Conservation (phyloP, 202 grass and related monocot species). For the Bolboschoenoplectus hybrid region DNA sequence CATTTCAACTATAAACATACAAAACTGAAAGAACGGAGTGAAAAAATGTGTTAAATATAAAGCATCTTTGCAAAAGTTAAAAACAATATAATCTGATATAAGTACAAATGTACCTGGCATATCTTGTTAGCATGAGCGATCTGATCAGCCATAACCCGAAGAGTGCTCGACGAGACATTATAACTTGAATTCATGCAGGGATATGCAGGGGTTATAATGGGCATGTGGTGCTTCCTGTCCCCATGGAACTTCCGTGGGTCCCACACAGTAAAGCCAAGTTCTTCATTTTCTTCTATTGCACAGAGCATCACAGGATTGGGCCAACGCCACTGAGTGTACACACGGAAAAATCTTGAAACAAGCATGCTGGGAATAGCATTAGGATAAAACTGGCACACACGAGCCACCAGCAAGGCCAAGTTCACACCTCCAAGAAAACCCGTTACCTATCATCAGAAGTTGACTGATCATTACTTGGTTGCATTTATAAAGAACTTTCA, state of each 20-base stretch:
- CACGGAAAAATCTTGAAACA: slow-evolving; percentile 85
- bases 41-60: slow-evolving; percentile 24
- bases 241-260: slow-evolving; percentile 91
- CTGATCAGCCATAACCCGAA: slow-evolving; percentile 91
- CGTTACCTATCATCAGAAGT: slow-evolving; percentile 64
- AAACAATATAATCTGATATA: neutral
- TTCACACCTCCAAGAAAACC: slow-evolving; percentile 98
- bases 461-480: neutral
- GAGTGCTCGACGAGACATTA: slow-evolving; percentile 91
- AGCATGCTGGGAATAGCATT: slow-evolving; percentile 95
- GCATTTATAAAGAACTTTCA: neutral
- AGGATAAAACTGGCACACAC: slow-evolving; percentile 90
- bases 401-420: slow-evolving; percentile 87
- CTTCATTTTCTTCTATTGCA: slow-evolving; percentile 77
- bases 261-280: slow-evolving; percentile 89
- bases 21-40: neutral
- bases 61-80: neutral
- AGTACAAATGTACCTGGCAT: slow-evolving; percentile 64
- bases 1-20: neutral
- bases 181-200: slow-evolving; percentile 99
- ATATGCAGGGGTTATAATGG: slow-evolving; percentile 97
- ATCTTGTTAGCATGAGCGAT: slow-evolving; percentile 86
- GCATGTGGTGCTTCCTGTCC: slow-evolving; percentile 88
- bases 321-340: slow-evolving; percentile 90
- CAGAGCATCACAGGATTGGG: slow-evolving; percentile 96